A percentile compares a stretch with the other conserved stretches of the same genome.
phyloP scores from a whole-genome alignment of 2,329 filamentous ascomycete species.

The Leptographium galeiforme region DNA sequence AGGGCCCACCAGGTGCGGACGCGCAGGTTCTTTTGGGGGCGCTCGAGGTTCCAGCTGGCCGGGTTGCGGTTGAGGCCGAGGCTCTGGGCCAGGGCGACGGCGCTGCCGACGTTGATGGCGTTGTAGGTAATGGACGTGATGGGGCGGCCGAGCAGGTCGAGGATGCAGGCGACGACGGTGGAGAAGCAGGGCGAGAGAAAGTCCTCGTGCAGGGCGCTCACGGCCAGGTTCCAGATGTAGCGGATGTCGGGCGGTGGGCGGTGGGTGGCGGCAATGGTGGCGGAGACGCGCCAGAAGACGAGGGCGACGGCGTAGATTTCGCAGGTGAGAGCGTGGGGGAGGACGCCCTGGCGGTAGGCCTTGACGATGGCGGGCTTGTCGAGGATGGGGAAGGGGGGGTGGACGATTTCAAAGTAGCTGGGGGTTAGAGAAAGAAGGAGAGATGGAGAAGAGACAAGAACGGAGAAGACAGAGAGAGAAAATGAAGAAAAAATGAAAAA shows the following conservation, averaged over 20 bases:
- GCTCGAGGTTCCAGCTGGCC: not conserved
- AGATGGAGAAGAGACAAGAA: not conserved
- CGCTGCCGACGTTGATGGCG: slow-evolving; percentile 4
- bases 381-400: slow-evolving; percentile 3
- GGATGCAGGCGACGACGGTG: slow-evolving; percentile 1
- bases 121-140: slow-evolving; percentile 4
- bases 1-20: slow-evolving; percentile 3
- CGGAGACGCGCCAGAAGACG: not conserved
- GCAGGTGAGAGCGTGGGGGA: slow-evolving; percentile 2
- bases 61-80: slow-evolving; percentile 3
- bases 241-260: not conserved
- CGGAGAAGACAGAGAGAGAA: not conserved
- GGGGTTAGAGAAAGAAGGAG: not conserved
- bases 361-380: slow-evolving; percentile 1
- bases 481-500: not conserved
- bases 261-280: not conserved
- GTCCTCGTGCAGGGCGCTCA: slow-evolving; percentile 1
- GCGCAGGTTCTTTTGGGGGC: slow-evolving; percentile 1
- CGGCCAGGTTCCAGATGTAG: slow-evolving; percentile 2
- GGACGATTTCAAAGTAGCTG: slow-evolving; percentile 2
- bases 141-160: slow-evolving; percentile 2
- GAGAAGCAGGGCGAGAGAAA: slow-evolving; percentile 1
- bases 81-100: slow-evolving; percentile 3
- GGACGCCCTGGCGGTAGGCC: not conserved
- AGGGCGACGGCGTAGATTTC: slow-evolving; percentile 3